Conservation (phyloP, 2,329 filamentous ascomycete species). For the Trichoderma hamatum region DNA sequence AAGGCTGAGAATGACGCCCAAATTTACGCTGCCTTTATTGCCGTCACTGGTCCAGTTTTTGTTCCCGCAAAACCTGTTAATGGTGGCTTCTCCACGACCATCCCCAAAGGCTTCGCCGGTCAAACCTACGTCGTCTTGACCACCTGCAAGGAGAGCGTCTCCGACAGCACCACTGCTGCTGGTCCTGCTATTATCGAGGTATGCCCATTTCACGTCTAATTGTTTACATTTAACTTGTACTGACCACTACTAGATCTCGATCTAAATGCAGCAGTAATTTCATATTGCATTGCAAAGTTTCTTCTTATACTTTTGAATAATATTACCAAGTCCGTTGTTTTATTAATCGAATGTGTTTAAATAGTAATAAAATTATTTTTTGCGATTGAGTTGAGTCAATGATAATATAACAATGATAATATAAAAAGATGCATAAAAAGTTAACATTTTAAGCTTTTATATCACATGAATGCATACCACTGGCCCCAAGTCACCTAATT, state of each 20-base stretch:
- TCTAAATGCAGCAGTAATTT: neutral
- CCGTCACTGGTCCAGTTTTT: slow-evolving; percentile 35
- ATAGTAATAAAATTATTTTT: no score
- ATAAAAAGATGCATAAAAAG: no score
- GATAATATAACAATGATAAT: no score
- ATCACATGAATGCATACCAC: no score
- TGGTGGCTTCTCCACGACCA: slow-evolving; percentile 32
- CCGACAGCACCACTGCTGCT: neutral
- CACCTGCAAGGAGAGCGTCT: neutral
- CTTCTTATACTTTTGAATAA: neutral
- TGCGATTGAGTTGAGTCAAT: no score
- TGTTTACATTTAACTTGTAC: neutral
- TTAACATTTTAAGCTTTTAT: no score
- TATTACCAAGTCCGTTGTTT: no score
- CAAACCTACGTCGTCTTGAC: slow-evolving; percentile 42
- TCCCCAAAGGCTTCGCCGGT: slow-evolving; percentile 40
- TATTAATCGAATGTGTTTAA: no score
- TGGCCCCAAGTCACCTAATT: no score
- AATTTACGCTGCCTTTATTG: slow-evolving; percentile 42
- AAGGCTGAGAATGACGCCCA: slow-evolving; percentile 27
- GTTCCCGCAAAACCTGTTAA: slow-evolving; percentile 31
- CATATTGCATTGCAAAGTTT: neutral
- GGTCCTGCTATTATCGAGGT: neutral
- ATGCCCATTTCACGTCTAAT: neutral
- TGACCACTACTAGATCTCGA: neutral